These are phyloP conservation scores for Leccinum sublutescens DNA, from an alignment of 768 basidiomycete species.

Conservation along the genomic window DNA sequence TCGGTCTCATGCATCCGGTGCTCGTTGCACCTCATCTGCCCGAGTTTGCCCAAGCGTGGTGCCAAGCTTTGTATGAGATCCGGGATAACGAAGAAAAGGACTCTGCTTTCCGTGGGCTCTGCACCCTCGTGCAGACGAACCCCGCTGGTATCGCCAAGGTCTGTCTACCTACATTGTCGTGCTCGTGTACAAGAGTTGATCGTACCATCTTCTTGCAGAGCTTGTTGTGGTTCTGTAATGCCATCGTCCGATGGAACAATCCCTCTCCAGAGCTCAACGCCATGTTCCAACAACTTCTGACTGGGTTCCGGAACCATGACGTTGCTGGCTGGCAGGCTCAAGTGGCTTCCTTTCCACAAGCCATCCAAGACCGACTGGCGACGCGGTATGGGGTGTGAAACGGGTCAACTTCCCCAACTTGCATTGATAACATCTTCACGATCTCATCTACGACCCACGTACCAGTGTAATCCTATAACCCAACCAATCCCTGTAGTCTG, in stretches of 20 bases:
- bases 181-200: constrained; percentile 6
- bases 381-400: constrained; percentile 83
- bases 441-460: constrained; percentile 14
- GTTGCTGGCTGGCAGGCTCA: constrained; percentile 84
- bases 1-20: constrained; percentile 88
- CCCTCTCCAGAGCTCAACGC: constrained; percentile 88
- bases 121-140: constrained; percentile 92
- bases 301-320: constrained; percentile 88
- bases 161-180: constrained; percentile 24
- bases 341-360: constrained; percentile 79
- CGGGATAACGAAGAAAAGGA: constrained; percentile 99
- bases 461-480: constrained; percentile 16
- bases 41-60: constrained; percentile 95
- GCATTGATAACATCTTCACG: constrained; percentile 8
- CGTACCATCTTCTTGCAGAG: constrained; percentile 49
- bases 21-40: constrained; percentile 86
- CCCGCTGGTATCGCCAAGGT: constrained; percentile 93
- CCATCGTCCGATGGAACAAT: constrained; percentile 91
- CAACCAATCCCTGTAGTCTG: constrained; percentile 7
- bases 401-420: constrained; percentile 1
- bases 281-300: constrained; percentile 91
- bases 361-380: constrained; percentile 83
- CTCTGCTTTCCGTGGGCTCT: constrained; percentile 96
- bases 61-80: constrained; percentile 95
- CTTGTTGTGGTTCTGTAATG: constrained; percentile 96